Evolutionary conservation across 2,329 filamentous ascomycete genomes (phyloP).

Genomic region (Fusarium globosum): DNA sequence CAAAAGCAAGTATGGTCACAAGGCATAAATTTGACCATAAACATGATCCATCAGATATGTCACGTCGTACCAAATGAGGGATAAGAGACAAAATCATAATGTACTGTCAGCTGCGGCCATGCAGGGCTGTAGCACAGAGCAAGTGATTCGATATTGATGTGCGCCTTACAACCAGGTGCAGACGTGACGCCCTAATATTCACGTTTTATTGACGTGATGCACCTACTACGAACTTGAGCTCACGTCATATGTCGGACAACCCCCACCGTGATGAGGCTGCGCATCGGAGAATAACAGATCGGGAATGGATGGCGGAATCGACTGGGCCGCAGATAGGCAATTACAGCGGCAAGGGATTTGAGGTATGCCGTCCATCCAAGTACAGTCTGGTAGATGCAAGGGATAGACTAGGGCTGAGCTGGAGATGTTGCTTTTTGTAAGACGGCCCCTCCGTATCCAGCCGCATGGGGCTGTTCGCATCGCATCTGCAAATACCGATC

Average conservation of each 20-base stretch:
- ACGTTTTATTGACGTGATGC: rapidly evolving
- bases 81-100: neutral
- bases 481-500: neutral
- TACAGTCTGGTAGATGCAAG: neutral
- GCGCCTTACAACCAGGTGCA: rapidly evolving
- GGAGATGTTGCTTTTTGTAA: neutral
- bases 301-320: neutral
- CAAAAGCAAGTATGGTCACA: neutral
- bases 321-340: no score
- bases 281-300: neutral
- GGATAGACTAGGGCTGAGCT: neutral
- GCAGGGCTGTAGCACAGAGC: no score
- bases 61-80: neutral
- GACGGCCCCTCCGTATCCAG: neutral
- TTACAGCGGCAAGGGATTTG: neutral
- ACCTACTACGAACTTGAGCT: rapidly evolving
- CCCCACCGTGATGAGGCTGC: neutral
- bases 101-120: neutral
- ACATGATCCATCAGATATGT: neutral
- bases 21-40: neutral
- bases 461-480: neutral
- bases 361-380: neutral
- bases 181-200: rapidly evolving
- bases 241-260: neutral
- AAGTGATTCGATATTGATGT: no score